Conservation (phyloP, 2,329 filamentous ascomycete genomes). For the Fusarium sp. region DNA sequence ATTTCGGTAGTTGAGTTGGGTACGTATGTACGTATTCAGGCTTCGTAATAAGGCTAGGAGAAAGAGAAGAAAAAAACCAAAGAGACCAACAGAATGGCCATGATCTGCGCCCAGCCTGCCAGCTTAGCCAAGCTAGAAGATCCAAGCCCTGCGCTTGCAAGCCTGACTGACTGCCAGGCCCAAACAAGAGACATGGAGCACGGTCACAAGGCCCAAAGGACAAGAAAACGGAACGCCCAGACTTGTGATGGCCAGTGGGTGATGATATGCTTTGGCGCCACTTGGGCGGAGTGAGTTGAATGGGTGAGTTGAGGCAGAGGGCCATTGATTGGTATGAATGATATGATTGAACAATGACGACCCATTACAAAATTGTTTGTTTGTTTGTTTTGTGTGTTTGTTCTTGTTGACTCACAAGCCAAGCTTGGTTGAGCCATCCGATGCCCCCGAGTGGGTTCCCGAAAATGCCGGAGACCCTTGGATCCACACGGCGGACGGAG, state of each 20-base stretch:
- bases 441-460: neutral
- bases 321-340: neutral
- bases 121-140: neutral
- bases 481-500: constrained; percentile 6
- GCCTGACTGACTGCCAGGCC: constrained; percentile 11
- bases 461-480: neutral
- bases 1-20: too few relatives aligned
- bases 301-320: neutral
- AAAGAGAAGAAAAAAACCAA: too few relatives aligned
- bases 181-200: neutral
- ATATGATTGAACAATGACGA: constrained; percentile 24
- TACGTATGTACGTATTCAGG: too few relatives aligned
- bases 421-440: constrained; percentile 1
- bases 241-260: constrained; percentile 18
- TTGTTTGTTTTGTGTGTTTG: neutral
- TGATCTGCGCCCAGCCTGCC: constrained; percentile 7
- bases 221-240: neutral
- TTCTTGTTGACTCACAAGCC: constrained; percentile 1
- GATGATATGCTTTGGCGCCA: constrained; percentile 26
- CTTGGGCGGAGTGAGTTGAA: neutral
- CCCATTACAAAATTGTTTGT: neutral
- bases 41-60: too few relatives aligned
- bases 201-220: neutral
- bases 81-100: constrained; percentile 11
- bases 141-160: constrained; percentile 2